Evolutionary conservation across 83 land plant species (phyloP).

Genomic region (Diphasiastrum complanatum): DNA sequence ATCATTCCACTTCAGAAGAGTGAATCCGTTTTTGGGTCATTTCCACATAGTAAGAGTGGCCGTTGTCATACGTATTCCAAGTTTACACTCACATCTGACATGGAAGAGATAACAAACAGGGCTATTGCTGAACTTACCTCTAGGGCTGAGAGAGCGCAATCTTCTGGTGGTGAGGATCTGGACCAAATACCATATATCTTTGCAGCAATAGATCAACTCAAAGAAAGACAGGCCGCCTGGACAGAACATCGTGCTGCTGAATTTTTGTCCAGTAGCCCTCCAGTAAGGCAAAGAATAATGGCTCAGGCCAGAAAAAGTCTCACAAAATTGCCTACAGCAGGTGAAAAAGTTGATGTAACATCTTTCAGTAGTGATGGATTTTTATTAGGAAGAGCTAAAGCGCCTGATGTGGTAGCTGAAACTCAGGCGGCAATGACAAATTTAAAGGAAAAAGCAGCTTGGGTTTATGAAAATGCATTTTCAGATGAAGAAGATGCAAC

Average conservation of each 20-base stretch:
- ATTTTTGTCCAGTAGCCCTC: constrained; percentile 30
- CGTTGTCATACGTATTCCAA: constrained; percentile 58
- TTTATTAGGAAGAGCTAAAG: no score
- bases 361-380: background rate
- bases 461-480: constrained; percentile 31
- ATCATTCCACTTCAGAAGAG: constrained; percentile 43
- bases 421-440: constrained; percentile 24
- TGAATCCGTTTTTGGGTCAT: constrained; percentile 18
- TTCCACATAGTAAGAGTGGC: constrained; percentile 26
- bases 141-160: constrained; percentile 62
- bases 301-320: constrained; percentile 23
- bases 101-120: constrained; percentile 55
- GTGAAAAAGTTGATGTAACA: constrained; percentile 2
- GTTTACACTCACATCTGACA: constrained; percentile 76
- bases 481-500: constrained; percentile 26
- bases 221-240: constrained; percentile 73
- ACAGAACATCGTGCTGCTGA: constrained; percentile 43
- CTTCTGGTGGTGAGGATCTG: constrained; percentile 69
- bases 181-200: constrained; percentile 81
- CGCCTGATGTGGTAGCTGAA: constrained; percentile 8
- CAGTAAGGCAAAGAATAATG: constrained; percentile 34
- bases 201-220: constrained; percentile 76
- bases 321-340: constrained; percentile 20
- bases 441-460: constrained; percentile 20
- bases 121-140: constrained; percentile 63